Percentiles rank a stretch among this genome's conserved stretches.
Conservation (phyloP, 352 stramenopile species). For the Elongisporangium prolatum region DNA sequence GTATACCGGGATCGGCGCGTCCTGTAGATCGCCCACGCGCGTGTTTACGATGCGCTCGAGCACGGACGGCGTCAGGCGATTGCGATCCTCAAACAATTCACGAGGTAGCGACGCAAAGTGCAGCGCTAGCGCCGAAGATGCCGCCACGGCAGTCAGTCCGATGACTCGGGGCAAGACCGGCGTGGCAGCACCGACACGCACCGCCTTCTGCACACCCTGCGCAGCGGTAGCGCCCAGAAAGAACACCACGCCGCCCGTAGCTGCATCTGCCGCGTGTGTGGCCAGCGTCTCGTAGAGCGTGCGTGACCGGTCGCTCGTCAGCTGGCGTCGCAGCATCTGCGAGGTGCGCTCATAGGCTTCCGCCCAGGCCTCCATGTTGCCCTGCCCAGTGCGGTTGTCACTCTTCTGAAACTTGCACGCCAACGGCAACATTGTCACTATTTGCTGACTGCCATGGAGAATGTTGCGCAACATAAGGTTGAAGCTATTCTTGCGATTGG, state of each 20-base stretch:
- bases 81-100: constrained; percentile 32
- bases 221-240: constrained; percentile 33
- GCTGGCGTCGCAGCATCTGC: constrained; percentile 23
- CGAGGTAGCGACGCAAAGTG: constrained; percentile 49
- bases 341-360: constrained; percentile 7
- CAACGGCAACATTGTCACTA: background rate
- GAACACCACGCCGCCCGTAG: constrained; percentile 47
- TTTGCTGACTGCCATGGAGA: background rate
- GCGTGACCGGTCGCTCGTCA: constrained; percentile 31
- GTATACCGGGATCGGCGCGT: constrained; percentile 59
- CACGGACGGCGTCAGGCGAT: constrained; percentile 15
- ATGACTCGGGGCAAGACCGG: constrained; percentile 34
- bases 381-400: background rate
- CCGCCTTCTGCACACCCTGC: constrained; percentile 39
- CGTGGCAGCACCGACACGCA: constrained; percentile 41
- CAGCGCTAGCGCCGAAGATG: constrained; percentile 37
- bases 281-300: constrained; percentile 38
- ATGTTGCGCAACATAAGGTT: constrained; percentile 1
- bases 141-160: constrained; percentile 34
- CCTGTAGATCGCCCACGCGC: constrained; percentile 28
- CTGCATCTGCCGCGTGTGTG: constrained; percentile 35
- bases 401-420: background rate
- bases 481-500: background rate
- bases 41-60: constrained; percentile 21
- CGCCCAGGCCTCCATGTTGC: constrained; percentile 2